Evolutionary conservation across 768 basidiomycete genomes (phyloP).

Genomic region (Macrocybe gigantea): DNA sequence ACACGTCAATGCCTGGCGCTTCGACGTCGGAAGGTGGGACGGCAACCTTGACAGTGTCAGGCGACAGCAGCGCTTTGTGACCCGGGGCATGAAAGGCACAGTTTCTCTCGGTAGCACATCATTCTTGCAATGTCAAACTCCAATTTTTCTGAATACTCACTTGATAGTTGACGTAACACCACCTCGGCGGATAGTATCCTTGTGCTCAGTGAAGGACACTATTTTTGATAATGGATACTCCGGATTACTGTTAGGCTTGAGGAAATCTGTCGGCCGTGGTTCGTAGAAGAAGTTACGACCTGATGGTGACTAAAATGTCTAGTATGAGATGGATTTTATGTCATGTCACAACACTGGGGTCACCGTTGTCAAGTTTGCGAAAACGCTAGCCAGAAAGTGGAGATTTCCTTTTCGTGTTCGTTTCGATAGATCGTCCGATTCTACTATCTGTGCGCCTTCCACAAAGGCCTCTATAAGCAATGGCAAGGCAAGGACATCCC

Average conservation of each 20-base stretch:
- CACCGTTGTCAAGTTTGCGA: constrained; percentile 85
- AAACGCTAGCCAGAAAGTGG: constrained; percentile 91
- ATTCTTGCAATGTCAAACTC: not conserved
- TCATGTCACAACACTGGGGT: constrained; percentile 20
- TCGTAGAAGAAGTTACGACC: constrained; percentile 81
- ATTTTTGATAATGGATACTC: constrained; percentile 85
- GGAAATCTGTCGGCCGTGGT: constrained; percentile 49
- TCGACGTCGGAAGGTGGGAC: constrained; percentile 51
- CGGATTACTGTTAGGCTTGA: constrained; percentile 34
- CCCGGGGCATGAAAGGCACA: constrained; percentile 66
- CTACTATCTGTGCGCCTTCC: constrained; percentile 56
- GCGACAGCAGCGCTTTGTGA: constrained; percentile 66
- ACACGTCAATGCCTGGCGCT: constrained; percentile 76
- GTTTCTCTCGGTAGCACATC: constrained; percentile 43
- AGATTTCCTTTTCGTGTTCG: constrained; percentile 67
- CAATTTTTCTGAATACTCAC: constrained; percentile 31
- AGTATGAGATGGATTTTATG: not conserved
- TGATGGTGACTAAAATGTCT: constrained; percentile 48
- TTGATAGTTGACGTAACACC: constrained; percentile 87
- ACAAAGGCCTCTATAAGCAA: constrained; percentile 89
- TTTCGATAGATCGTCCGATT: constrained; percentile 40
- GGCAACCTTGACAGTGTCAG: constrained; percentile 50
- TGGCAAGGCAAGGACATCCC: constrained; percentile 61
- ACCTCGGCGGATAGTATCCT: constrained; percentile 78
- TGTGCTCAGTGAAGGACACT: constrained; percentile 85